Base-by-base conservation (phyloP, 1,284 basidiomycete genomes). In the Afroboletus lepidellus region DNA sequence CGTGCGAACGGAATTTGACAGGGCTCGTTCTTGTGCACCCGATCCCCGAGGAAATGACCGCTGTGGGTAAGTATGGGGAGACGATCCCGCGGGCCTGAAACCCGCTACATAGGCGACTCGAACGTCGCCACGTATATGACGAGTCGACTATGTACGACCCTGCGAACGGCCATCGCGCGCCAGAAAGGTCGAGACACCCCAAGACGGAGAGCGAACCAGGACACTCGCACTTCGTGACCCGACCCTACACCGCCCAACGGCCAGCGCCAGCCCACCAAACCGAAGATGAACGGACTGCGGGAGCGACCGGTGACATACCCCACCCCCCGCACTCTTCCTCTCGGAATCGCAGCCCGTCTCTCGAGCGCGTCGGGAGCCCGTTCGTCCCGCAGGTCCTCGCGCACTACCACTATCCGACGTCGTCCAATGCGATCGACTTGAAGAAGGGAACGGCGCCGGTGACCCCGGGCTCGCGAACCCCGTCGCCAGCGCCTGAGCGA, bases 181-280 rank as follows among this genome's bases (percentile, higher is more conserved):
- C 54, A 39, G 50, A 52, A 25, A 50, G 50, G 38, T 48, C 66
- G n/a, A 55, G 43, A 25, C 56, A 53, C 0, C 59, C 53, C 29
- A 54, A 58, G 29, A n/a, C 58, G 20, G 52, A 54, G 6, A 66
- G 66, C 46, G 69, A 67, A 41, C 63, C 67, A 29, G 60, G 57
- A 20, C 55, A 64, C n/a, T 12, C 53, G 0, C 54, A 56, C n/a
- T n/a, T n/a, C 41, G 52, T 59, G 23, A 41, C 46, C 11, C 64
- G 60, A 12, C 67, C 66, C 1, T 63, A 69, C 49, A 56, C 54
- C 41, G 36, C 56, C 21, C 55, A 23, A n/a, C 53, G 60, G 55
- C 69, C 69, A 23, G 41, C 57, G 3, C 67, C 67, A 4, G 56
- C 57, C 4, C 67, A 62, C 18, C 66, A 56, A 13, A n/a, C 43